phyloP scores from a whole-genome alignment of 2,329 filamentous ascomycete genomes.

The Arthrobotrys conoides region DNA sequence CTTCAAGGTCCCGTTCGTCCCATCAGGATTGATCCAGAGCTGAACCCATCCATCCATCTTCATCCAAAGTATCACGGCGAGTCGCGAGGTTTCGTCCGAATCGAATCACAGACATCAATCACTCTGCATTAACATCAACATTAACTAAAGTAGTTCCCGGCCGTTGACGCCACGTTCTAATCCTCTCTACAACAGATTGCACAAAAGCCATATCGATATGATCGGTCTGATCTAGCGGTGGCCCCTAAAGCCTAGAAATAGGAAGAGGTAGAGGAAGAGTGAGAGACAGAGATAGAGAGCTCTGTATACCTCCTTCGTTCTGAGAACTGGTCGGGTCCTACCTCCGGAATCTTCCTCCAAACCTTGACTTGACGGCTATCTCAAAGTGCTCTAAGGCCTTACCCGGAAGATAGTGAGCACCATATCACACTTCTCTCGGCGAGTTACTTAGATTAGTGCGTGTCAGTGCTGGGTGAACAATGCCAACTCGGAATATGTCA shows the following conservation, averaged over 20 bases:
- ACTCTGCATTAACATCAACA: conserved; percentile 10
- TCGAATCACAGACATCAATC: not conserved
- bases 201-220: conserved; percentile 24
- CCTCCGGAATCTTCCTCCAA: conserved; percentile 28
- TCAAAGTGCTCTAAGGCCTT: not conserved
- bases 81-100: conserved; percentile 1
- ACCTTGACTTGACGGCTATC: conserved; percentile 1
- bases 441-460: conserved; percentile 4
- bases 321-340: not conserved
- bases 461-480: conserved; percentile 3
- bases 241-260: conserved; percentile 26
- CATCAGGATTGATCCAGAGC: not conserved
- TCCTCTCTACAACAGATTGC: conserved; percentile 2
- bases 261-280: not conserved
- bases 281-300: not conserved
- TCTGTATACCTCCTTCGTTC: conserved; percentile 8
- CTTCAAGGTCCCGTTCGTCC: conserved; percentile 1
- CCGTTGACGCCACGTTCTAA: conserved; percentile 1
- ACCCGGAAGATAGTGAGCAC: conserved; percentile 5
- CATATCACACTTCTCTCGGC: conserved; percentile 20
- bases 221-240: not conserved
- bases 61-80: not conserved
- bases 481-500: conserved; percentile 44
- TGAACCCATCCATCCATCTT: not conserved
- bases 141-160: conserved; percentile 3